phyloP scores from a whole-genome alignment of 495 filamentous ascomycete genomes.

The Penicillium pancosmium region DNA sequence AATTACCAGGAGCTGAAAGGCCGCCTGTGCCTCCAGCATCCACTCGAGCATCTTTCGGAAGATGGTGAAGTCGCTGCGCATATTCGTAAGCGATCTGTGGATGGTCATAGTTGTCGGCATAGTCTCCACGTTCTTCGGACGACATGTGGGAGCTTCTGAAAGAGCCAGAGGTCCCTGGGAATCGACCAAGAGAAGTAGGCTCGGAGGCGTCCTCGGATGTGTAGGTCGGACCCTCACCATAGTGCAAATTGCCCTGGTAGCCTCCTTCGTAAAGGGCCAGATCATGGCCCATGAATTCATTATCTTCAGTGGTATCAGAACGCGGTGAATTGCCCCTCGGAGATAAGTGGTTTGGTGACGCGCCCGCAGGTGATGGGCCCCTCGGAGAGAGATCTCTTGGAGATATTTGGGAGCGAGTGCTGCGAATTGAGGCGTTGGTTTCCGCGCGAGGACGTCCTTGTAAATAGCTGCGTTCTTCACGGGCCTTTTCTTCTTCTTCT shows the following conservation, averaged over 20 bases:
- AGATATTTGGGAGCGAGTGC: constrained; percentile 33
- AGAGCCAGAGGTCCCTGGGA: constrained; percentile 30
- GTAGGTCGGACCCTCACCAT: constrained; percentile 59
- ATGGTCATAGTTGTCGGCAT: constrained; percentile 47
- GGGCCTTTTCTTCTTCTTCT: constrained; percentile 74
- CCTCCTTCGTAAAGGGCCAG: constrained; percentile 73
- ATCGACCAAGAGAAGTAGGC: constrained; percentile 9
- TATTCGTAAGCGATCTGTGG: constrained; percentile 49
- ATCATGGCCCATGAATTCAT: constrained; percentile 73
- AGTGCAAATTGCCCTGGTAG: constrained; percentile 71
- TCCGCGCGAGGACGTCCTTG: constrained; percentile 58
- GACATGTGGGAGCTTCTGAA: constrained; percentile 44
- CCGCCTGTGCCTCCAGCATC: constrained; percentile 89
- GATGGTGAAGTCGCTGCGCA: constrained; percentile 64
- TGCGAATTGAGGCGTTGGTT: constrained; percentile 43
- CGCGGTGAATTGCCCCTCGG: constrained; percentile 18
- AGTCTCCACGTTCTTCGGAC: constrained; percentile 32
- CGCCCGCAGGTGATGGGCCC: constrained; percentile 30
- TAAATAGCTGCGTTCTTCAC: constrained; percentile 38
- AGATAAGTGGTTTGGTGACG: constrained; percentile 7
- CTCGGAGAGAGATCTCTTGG: constrained; percentile 30
- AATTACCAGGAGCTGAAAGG: constrained; percentile 68
- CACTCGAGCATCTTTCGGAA: constrained; percentile 57
- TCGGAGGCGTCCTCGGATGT: constrained; percentile 27
- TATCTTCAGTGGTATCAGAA: constrained; percentile 48